phyloP scores from a whole-genome alignment of 352 stramenopile genomes.

The Peronospora belbahrii region DNA sequence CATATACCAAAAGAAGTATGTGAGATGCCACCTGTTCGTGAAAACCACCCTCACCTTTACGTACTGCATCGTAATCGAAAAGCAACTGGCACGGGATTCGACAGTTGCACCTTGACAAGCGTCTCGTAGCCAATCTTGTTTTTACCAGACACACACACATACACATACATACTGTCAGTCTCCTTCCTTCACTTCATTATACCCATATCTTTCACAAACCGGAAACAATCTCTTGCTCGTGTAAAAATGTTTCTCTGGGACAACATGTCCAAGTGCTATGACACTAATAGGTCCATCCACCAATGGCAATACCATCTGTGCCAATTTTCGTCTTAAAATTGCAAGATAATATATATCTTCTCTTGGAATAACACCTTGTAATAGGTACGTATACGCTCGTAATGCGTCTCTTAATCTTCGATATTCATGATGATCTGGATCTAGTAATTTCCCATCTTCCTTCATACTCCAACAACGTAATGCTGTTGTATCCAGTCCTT shows the following conservation, averaged over 20 bases:
- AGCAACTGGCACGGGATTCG: constrained; percentile 19
- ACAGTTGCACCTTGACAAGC: constrained; percentile 42
- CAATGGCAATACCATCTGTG: constrained; percentile 44
- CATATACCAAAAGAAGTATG: not conserved
- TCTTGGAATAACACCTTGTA: constrained; percentile 34
- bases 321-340: constrained; percentile 49
- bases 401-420: constrained; percentile 43
- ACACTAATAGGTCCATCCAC: constrained; percentile 65
- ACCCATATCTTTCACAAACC: constrained; percentile 14
- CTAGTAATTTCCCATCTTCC: constrained; percentile 38
- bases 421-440: constrained; percentile 34
- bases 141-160: not conserved
- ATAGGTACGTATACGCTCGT: constrained; percentile 28
- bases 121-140: constrained; percentile 65
- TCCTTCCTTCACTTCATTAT: not conserved
- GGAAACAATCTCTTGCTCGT: constrained; percentile 75
- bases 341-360: constrained; percentile 73
- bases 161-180: no score
- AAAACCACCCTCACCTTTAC: constrained; percentile 4
- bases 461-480: constrained; percentile 34
- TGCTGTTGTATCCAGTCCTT: constrained; percentile 26
- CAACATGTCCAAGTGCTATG: constrained; percentile 32
- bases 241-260: constrained; percentile 62
- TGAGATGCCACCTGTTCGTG: not conserved
- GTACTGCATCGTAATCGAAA: constrained; percentile 52